Evolutionary conservation across 169 alveolate genomes (phyloP).

Genomic region (Plasmodium malariae): DNA sequence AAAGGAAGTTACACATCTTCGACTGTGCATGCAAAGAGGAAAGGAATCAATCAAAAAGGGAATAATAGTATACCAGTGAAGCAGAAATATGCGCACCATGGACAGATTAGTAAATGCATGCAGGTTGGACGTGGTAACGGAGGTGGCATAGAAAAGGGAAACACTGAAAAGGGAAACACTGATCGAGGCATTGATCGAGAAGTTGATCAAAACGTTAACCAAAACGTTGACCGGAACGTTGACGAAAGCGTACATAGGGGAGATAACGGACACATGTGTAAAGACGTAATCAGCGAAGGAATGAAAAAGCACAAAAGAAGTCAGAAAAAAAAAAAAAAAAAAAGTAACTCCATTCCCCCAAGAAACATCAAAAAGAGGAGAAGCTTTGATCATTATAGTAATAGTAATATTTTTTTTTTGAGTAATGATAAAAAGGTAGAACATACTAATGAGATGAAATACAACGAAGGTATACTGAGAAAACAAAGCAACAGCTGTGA

Average conservation of each 20-base stretch:
- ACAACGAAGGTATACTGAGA: neutral
- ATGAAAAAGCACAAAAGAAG: conserved; percentile 50
- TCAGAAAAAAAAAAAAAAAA: conserved; percentile 28
- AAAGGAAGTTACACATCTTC: no score
- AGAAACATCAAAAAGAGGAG: conserved; percentile 5
- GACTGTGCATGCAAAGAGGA: no score
- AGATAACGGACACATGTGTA: neutral
- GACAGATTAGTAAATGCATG: no score
- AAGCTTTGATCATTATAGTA: neutral
- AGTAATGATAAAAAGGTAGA: neutral
- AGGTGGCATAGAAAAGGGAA: neutral
- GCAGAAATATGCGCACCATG: no score
- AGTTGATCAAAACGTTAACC: no score
- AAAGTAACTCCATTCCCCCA: conserved; percentile 73
- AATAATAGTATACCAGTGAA: no score
- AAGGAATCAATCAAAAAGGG: no score
- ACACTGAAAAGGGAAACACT: neutral
- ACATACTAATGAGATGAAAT: neutral
- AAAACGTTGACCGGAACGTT: neutral
- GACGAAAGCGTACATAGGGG: neutral
- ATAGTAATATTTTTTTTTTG: neutral
- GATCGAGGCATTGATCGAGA: no score
- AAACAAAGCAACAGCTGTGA: conserved; percentile 29
- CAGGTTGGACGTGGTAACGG: no score
- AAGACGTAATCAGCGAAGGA: conserved; percentile 54